A percentile compares a stretch with the other conserved stretches of the same genome.
Evolutionary conservation across 345 rosid species (phyloP).

Genomic region (Streptanthus diversifolius): DNA sequence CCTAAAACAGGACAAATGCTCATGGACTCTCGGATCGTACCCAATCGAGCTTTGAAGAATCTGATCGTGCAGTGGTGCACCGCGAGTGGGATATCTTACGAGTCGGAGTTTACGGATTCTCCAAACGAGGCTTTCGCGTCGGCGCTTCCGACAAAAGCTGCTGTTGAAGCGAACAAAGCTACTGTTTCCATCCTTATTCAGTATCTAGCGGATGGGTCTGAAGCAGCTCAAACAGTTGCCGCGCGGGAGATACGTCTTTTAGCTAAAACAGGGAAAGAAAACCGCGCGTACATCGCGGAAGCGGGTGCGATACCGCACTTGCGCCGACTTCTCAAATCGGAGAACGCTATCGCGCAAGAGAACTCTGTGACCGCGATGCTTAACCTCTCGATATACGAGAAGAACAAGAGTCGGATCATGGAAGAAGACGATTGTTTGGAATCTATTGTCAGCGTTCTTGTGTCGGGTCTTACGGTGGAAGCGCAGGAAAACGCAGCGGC

Average conservation of each 20-base stretch:
- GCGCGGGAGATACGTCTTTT: slow-evolving; percentile 78
- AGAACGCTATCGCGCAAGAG: slow-evolving; percentile 69
- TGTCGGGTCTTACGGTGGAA: slow-evolving; percentile 67
- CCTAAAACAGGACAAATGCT: slow-evolving; percentile 88
- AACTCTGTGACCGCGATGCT: slow-evolving; percentile 92
- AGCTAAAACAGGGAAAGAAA: slow-evolving; percentile 87
- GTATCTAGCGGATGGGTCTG: slow-evolving; percentile 63
- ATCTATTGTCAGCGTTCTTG: slow-evolving; percentile 67
- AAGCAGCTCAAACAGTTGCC: slow-evolving; percentile 58
- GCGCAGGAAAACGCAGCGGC: slow-evolving; percentile 96
- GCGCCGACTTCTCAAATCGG: slow-evolving; percentile 52
- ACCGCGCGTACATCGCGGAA: slow-evolving; percentile 79
- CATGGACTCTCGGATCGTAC: slow-evolving; percentile 56
- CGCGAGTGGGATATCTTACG: slow-evolving; percentile 64
- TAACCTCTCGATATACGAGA: slow-evolving; percentile 78
- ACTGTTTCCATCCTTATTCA: slow-evolving; percentile 64
- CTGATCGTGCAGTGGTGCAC: slow-evolving; percentile 81
- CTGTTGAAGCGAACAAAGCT: slow-evolving; percentile 76
- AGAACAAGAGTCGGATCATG: slow-evolving; percentile 78
- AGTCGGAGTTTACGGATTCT: slow-evolving; percentile 49
- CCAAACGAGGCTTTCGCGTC: slow-evolving; percentile 52
- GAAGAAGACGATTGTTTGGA: slow-evolving; percentile 74
- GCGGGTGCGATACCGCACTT: slow-evolving; percentile 90
- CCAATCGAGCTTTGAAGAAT: slow-evolving; percentile 82
- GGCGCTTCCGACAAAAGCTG: slow-evolving; percentile 66